Percentiles rank a stretch among this genome's conserved stretches.
Conservation (phyloP, 176 grass and related monocot genomes). For the Triticum turgidum region DNA sequence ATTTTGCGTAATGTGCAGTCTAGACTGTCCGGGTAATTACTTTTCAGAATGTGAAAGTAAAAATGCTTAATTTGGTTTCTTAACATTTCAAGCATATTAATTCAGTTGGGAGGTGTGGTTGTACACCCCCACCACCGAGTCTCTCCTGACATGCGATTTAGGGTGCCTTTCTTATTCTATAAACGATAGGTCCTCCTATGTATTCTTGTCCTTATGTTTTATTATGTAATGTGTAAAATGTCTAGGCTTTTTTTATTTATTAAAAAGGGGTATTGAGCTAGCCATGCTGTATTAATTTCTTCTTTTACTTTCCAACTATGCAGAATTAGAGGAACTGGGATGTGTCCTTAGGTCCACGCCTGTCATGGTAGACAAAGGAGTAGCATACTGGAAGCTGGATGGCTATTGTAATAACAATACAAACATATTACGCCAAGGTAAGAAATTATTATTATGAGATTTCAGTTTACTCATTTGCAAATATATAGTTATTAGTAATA, state of each 20-base stretch:
- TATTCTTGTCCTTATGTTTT: not conserved
- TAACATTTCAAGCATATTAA: not conserved
- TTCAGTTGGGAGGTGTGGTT: not conserved
- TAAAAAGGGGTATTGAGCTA: not conserved
- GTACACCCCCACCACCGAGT: not conserved
- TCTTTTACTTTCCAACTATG: conserved; percentile 20
- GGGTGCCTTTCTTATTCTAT: not conserved
- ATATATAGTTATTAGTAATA: conserved; percentile 19
- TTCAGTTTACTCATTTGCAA: conserved; percentile 13
- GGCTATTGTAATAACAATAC: conserved; percentile 27
- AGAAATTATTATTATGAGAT: conserved; percentile 17
- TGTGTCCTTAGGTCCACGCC: conserved; percentile 41
- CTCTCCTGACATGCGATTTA: not conserved
- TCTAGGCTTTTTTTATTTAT: not conserved
- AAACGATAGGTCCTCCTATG: not conserved
- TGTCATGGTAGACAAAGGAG: conserved; percentile 33
- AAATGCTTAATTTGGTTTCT: not conserved
- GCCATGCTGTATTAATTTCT: not conserved
- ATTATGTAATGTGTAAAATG: not conserved
- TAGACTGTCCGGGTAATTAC: not conserved
- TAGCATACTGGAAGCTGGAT: conserved; percentile 43
- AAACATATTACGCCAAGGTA: conserved; percentile 44
- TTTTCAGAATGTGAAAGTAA: not conserved
- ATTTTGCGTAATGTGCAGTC: not conserved
- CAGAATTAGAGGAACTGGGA: conserved; percentile 37